Base-by-base conservation (phyloP, 495 filamentous ascomycete genomes). In the Acidomyces sp. region DNA sequence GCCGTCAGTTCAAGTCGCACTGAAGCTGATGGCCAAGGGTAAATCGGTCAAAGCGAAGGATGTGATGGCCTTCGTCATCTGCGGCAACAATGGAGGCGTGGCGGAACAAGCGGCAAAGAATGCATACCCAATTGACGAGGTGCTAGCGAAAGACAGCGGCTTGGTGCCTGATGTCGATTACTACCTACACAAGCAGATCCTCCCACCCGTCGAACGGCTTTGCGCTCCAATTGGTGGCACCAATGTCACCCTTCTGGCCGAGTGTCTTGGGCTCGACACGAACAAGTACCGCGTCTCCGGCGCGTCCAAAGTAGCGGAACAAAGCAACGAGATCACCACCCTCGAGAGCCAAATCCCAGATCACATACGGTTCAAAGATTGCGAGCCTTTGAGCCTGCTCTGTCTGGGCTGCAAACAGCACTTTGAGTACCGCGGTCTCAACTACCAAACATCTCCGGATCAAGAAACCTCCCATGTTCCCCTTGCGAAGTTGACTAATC, bases 151-250 rank as follows among this genome's bases (percentile, higher is more conserved):
- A 13, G 75, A 74, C 42, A 79, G 78, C 2, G 78, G 64, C 4
- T 67, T 96, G 3, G 75, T 80, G 49, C 85, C 80, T 22, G 87
- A 95, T 57, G 70, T 92, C 20, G 90, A 96, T 51, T 96, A 88
- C 74, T 97, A 97, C 60, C 75, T 97, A 23, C 75, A 84, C 62
- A 97, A 97, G 66, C 90, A 97, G 57, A 94, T 97, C 38, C 90
- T 97, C 63, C 90, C 90, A 4, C 90, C 92, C 2, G 93, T 97
- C 39, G 90, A 97, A 65, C 85, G 90, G 71, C 75, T 97, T 20
- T 97, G 90, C 57, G 92, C 85, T 32, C 92, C 90, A 28, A 93
- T 97, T 45, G 74, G 77, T 22, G 88, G 90, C 32, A 97, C 90
- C 11, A 85, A 93, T 51, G 76, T 86, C 27, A 67, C 80, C 6